phyloP scores from a whole-genome alignment of 331 rosid genomes.

The Saraca asoca region DNA sequence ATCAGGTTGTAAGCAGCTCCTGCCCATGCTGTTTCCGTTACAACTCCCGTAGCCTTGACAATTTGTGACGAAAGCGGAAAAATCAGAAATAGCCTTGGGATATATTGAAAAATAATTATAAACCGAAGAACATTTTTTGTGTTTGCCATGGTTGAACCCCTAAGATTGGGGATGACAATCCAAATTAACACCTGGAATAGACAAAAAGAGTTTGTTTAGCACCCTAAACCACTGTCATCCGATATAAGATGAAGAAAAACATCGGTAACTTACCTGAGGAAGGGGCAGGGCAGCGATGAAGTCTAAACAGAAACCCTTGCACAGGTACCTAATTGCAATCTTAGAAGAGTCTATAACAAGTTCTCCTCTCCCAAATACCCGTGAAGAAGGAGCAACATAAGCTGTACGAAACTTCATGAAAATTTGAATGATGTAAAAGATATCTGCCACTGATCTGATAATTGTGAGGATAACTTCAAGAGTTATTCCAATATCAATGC shows the following conservation, averaged over 20 bases:
- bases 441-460: conserved; percentile 68
- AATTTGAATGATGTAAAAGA: conserved; percentile 74
- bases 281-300: conserved; percentile 82
- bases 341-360: conserved; percentile 74
- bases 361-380: conserved; percentile 93
- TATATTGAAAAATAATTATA: conserved; percentile 72
- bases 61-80: conserved; percentile 86
- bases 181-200: conserved; percentile 69
- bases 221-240: conserved; percentile 4
- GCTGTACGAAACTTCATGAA: conserved; percentile 67
- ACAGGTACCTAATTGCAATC: conserved; percentile 63
- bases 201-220: conserved; percentile 19
- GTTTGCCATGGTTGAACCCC: conserved; percentile 75
- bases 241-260: conserved; percentile 15
- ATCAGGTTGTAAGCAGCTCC: conserved; percentile 91
- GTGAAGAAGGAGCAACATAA: conserved; percentile 83
- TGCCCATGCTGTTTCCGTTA: conserved; percentile 92
- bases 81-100: conserved; percentile 78
- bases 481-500: conserved; percentile 66
- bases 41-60: conserved; percentile 76
- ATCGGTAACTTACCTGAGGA: conserved; percentile 61
- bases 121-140: conserved; percentile 79
- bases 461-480: conserved; percentile 67
- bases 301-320: conserved; percentile 67
- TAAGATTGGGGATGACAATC: conserved; percentile 77